A percentile compares a stretch with the other conserved stretches of the same genome.
phyloP scores from a whole-genome alignment of 2,329 filamentous ascomycete species.

The Ascochyta pisi region DNA sequence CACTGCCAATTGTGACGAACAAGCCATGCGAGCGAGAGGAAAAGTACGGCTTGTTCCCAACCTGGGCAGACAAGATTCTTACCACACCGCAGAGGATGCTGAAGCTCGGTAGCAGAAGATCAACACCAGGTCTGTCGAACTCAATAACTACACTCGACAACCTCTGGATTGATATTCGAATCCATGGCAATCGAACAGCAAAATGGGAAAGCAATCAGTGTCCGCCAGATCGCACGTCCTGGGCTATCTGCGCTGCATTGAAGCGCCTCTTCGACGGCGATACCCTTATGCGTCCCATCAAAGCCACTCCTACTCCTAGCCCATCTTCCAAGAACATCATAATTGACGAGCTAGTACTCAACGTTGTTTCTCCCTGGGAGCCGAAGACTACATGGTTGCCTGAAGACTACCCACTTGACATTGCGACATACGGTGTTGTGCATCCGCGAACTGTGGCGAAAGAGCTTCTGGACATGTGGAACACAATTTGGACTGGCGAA shows the following conservation, averaged over 20 bases:
- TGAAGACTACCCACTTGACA: constrained; percentile 29
- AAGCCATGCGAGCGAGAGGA: background rate
- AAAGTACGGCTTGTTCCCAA: constrained; percentile 17
- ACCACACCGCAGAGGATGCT: constrained; percentile 14
- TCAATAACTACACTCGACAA: constrained; percentile 26
- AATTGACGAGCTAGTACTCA: constrained; percentile 43
- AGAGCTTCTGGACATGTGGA: constrained; percentile 44
- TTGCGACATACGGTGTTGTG: constrained; percentile 28
- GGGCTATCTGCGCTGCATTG: constrained; percentile 46
- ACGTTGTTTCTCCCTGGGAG: constrained; percentile 33
- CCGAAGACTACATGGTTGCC: constrained; percentile 21
- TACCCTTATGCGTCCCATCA: constrained; percentile 25
- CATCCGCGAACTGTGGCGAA: constrained; percentile 37
- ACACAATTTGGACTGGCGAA: constrained; percentile 42
- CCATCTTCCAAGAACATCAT: constrained; percentile 18
- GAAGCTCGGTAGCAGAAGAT: constrained; percentile 6
- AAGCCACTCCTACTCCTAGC: constrained; percentile 2
- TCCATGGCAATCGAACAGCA: constrained; percentile 29
- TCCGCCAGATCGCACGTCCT: constrained; percentile 36
- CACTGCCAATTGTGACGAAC: constrained; percentile 38
- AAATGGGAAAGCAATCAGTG: constrained; percentile 27
- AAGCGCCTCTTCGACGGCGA: constrained; percentile 39
- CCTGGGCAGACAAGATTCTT: constrained; percentile 28
- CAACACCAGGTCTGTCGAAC: background rate
- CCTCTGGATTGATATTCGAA: constrained; percentile 41